A percentile compares a stretch with the other conserved stretches of the same genome.
Evolutionary conservation across 139 green algal species (phyloP).

Genomic region (Volvox africanus): DNA sequence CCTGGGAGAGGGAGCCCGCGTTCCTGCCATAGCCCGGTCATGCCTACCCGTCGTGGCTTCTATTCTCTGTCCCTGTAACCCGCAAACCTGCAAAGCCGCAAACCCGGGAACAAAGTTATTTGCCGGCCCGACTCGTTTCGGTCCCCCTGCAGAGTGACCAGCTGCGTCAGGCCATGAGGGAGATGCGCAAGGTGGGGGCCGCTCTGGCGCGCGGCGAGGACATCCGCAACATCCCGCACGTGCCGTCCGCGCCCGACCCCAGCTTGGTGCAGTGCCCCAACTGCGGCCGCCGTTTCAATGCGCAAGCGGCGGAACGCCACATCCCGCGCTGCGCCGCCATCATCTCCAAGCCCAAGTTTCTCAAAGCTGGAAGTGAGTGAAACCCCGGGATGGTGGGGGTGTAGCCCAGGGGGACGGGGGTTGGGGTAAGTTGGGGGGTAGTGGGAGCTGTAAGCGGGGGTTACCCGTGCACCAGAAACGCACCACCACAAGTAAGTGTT

Average conservation of each 20-base stretch:
- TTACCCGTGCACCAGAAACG: too few relatives aligned
- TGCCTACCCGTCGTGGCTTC: too few relatives aligned
- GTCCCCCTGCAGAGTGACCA: constrained; percentile 52
- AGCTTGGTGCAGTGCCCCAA: constrained; percentile 61
- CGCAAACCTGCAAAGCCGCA: too few relatives aligned
- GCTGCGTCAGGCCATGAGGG: constrained; percentile 59
- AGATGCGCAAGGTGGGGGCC: constrained; percentile 51
- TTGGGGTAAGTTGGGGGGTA: too few relatives aligned
- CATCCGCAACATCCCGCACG: constrained; percentile 58
- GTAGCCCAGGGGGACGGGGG: too few relatives aligned
- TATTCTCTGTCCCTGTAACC: too few relatives aligned
- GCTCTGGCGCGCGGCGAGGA: constrained; percentile 52
- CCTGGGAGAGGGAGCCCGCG: too few relatives aligned
- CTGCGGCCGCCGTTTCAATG: constrained; percentile 65
- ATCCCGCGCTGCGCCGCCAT: constrained; percentile 64
- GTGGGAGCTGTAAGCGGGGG: too few relatives aligned
- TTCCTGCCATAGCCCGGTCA: too few relatives aligned
- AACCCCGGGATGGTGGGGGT: too few relatives aligned
- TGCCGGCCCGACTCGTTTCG: neutral
- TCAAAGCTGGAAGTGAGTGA: constrained; percentile 42
- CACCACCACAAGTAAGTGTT: too few relatives aligned
- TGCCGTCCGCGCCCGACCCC: constrained; percentile 57
- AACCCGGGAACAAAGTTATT: neutral
- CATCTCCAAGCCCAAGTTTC: constrained; percentile 55
- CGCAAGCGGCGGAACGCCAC: constrained; percentile 66